Evolutionary conservation across 805 yeast species (phyloP).

Genomic region (Dipodascus albidus): DNA sequence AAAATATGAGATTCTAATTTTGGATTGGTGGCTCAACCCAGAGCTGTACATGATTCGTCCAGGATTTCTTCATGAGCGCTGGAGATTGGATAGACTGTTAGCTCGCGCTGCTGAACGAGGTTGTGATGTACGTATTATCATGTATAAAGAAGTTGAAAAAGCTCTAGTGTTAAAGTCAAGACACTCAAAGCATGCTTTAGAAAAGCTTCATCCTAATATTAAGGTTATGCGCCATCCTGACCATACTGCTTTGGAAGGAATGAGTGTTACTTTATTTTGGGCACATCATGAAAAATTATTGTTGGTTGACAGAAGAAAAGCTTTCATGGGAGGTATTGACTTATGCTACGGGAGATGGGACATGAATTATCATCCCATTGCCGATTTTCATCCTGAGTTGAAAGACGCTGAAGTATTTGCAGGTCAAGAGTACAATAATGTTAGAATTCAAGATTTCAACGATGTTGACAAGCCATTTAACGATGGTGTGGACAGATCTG

Average conservation of each 20-base stretch:
- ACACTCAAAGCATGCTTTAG: conserved; percentile 6
- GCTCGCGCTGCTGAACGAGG: conserved; percentile 8
- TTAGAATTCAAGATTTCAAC: conserved; percentile 6
- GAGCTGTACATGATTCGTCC: conserved; percentile 9
- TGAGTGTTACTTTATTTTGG: conserved; percentile 7
- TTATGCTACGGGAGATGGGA: conserved; percentile 9
- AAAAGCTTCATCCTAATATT: conserved; percentile 5
- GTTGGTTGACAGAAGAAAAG: conserved; percentile 5
- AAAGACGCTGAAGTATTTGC: conserved; percentile 3
- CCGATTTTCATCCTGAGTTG: conserved; percentile 6
- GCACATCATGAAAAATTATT: conserved; percentile 8
- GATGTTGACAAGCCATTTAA: conserved; percentile 6
- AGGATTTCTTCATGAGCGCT: conserved; percentile 5
- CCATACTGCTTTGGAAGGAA: conserved; percentile 7
- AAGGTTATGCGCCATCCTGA: conserved; percentile 10
- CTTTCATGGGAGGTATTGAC: conserved; percentile 8
- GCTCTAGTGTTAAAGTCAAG: conserved; percentile 5
- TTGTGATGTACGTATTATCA: conserved; percentile 5
- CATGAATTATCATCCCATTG: conserved; percentile 8
- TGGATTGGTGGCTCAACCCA: conserved; percentile 8
- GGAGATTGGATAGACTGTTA: conserved; percentile 6
- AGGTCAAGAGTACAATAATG: conserved; percentile 9
- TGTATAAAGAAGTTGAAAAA: conserved; percentile 8
- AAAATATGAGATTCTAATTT: conserved; percentile 6
- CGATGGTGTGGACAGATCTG: conserved; percentile 6